Evolutionary conservation across 2,329 filamentous ascomycete species (phyloP).

Genomic region (Pseudogymnoascus sp.): DNA sequence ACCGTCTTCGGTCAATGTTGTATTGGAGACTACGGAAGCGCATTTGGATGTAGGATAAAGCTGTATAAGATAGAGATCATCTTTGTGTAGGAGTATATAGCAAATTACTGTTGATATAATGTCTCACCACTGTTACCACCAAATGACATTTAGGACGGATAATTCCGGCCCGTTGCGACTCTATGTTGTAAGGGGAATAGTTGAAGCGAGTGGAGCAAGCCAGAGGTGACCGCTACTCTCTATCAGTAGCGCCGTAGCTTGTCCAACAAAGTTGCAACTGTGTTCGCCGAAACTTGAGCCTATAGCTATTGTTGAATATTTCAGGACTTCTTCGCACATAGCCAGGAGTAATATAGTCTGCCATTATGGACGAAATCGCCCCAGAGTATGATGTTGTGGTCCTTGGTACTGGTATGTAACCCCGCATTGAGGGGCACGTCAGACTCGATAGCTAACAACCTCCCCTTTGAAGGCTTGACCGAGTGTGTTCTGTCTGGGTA

Average conservation of each 20-base stretch:
- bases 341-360: background rate
- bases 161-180: conserved; percentile 7
- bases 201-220: conserved; percentile 8
- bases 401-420: conserved; percentile 80
- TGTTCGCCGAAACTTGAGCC: background rate
- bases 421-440: conserved; percentile 26
- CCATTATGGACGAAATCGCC: conserved; percentile 90
- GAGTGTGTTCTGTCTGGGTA: conserved; percentile 99
- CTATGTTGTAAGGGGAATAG: conserved; percentile 8
- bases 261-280: background rate
- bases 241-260: conserved; percentile 7
- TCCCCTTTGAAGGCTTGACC: conserved; percentile 64
- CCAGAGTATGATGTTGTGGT: conserved; percentile 98
- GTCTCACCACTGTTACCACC: conserved; percentile 4
- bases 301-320: background rate
- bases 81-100: conserved; percentile 6
- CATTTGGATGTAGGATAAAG: conserved; percentile 8
- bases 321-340: background rate
- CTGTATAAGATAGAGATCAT: conserved; percentile 8
- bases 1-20: background rate
- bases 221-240: conserved; percentile 10
- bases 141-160: conserved; percentile 2
- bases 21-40: conserved; percentile 7
- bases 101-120: conserved; percentile 4
- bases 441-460: conserved; percentile 24